phyloP scores from a whole-genome alignment of 805 yeast genomes.

The Kuraishia cidri region DNA sequence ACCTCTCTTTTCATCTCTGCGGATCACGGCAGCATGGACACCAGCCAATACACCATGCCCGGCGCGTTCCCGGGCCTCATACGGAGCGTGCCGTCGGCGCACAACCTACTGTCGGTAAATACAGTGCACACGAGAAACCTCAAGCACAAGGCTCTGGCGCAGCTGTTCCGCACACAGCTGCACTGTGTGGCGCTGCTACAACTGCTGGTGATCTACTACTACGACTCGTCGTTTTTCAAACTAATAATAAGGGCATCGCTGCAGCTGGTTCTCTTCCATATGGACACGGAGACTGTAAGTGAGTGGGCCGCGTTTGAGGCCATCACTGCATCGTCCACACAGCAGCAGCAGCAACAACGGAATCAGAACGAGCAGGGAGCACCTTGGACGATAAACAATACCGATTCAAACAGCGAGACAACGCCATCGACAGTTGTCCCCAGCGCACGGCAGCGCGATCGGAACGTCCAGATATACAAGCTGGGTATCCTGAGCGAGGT shows the following conservation, averaged over 20 bases:
- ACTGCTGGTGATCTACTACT: slow-evolving; percentile 11
- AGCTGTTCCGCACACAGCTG: too few species aligned
- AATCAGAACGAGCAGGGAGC: neutral
- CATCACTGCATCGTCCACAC: neutral
- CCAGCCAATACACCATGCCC: too few species aligned
- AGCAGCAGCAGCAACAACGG: neutral
- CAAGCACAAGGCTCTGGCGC: too few species aligned
- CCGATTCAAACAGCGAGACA: slow-evolving; percentile 6
- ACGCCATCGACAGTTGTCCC: slow-evolving; percentile 5
- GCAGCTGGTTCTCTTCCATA: slow-evolving; percentile 11
- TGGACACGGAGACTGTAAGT: slow-evolving; percentile 7
- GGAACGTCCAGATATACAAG: neutral
- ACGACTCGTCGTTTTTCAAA: slow-evolving; percentile 15
- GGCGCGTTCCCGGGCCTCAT: too few species aligned
- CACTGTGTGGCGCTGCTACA: slow-evolving; percentile 10
- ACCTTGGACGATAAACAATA: slow-evolving; percentile 3
- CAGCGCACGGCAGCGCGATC: neutral
- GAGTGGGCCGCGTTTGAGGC: slow-evolving; percentile 9
- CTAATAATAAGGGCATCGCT: slow-evolving; percentile 10
- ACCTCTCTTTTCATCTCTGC: too few species aligned
- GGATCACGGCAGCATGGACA: too few species aligned
- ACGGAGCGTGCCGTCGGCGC: too few species aligned
- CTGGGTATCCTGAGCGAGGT: neutral
- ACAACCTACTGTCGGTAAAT: too few species aligned
- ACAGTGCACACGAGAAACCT: too few species aligned